phyloP scores from a whole-genome alignment of 129 eudicot species.

The Kitagawia praeruptora region DNA sequence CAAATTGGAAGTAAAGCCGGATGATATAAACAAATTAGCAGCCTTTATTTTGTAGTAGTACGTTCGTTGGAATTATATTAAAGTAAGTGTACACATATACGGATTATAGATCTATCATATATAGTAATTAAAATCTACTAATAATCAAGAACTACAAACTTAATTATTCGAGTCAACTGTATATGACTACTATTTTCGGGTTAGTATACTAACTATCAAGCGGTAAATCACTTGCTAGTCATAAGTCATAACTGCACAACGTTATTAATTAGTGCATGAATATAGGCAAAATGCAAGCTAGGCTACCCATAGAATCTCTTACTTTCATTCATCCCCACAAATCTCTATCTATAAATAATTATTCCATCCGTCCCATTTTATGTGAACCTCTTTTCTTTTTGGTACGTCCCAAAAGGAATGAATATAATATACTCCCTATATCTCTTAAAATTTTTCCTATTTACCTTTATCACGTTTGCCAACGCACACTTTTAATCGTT shows the following conservation, averaged over 20 bases:
- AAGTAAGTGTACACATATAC: background rate
- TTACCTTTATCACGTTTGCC: no score
- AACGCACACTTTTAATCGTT: no score
- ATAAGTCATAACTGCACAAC: background rate
- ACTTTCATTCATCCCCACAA: background rate
- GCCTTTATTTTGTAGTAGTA: background rate
- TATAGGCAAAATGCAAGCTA: background rate
- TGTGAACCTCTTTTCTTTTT: no score
- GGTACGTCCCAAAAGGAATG: no score
- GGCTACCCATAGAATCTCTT: background rate
- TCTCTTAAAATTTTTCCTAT: no score
- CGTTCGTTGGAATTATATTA: background rate
- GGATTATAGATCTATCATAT: background rate
- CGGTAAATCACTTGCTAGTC: background rate
- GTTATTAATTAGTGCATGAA: background rate
- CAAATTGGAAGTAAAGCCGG: background rate
- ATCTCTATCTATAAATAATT: background rate
- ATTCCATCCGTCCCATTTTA: no score
- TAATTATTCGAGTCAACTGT: conserved; percentile 3
- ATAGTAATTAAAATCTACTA: background rate
- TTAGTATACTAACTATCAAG: background rate
- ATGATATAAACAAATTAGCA: background rate
- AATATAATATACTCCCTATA: no score
- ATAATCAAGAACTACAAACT: background rate
- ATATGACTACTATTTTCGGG: background rate